Evolutionary conservation across 2,329 filamentous ascomycete species (phyloP).

Genomic region (Talaromyces sp.): DNA sequence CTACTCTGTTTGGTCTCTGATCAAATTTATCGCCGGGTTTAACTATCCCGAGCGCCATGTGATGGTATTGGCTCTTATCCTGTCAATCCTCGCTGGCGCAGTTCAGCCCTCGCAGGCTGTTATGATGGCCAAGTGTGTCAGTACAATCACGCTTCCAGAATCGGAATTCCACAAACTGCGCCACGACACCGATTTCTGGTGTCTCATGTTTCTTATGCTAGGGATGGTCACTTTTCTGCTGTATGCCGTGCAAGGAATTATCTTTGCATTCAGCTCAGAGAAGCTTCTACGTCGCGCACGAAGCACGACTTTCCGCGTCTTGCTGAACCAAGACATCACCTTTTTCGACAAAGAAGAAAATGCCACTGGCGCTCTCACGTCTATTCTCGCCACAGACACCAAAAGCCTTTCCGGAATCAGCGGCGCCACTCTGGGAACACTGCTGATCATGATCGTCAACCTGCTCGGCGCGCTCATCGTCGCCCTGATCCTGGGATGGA

Average conservation of each 20-base stretch:
- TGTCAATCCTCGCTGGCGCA: slow-evolving; percentile 70
- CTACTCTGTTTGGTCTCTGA: slow-evolving; percentile 67
- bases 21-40: slow-evolving; percentile 74
- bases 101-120: slow-evolving; percentile 73
- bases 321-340: slow-evolving; percentile 85
- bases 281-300: slow-evolving; percentile 76
- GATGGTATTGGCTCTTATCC: slow-evolving; percentile 69
- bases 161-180: slow-evolving; percentile 53
- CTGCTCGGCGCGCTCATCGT: slow-evolving; percentile 67
- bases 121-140: slow-evolving; percentile 85
- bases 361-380: slow-evolving; percentile 79
- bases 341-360: slow-evolving; percentile 92
- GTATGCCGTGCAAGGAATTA: slow-evolving; percentile 61
- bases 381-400: slow-evolving; percentile 82
- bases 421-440: slow-evolving; percentile 78
- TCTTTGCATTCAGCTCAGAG: slow-evolving; percentile 83
- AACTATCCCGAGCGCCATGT: slow-evolving; percentile 65
- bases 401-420: slow-evolving; percentile 84
- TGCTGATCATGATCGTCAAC: slow-evolving; percentile 74
- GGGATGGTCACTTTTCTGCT: slow-evolving; percentile 66
- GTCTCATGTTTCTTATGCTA: slow-evolving; percentile 80
- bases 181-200: slow-evolving; percentile 76
- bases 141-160: slow-evolving; percentile 56
- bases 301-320: slow-evolving; percentile 73
- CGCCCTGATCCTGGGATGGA: slow-evolving; percentile 75